A percentile compares a stretch with the other conserved stretches of the same genome.
Evolutionary conservation across 106 monocot species (phyloP).

Genomic region (Apostasia shenzhenica): DNA sequence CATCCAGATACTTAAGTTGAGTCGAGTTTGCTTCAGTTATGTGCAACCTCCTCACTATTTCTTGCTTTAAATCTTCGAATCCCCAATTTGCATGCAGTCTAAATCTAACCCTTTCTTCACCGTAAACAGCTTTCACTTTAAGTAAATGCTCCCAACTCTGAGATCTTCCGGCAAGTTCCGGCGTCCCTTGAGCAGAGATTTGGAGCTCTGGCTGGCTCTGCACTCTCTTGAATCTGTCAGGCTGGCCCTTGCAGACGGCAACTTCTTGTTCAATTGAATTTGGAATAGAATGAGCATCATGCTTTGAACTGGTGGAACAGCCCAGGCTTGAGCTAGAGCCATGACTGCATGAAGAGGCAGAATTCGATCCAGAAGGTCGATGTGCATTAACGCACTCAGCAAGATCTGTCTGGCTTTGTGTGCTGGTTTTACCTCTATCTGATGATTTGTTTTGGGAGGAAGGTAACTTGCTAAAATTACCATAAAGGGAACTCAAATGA

Average conservation of each 20-base stretch:
- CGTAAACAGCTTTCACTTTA: conserved; percentile 54
- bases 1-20: conserved; percentile 76
- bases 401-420: conserved; percentile 8
- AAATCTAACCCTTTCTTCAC: conserved; percentile 64
- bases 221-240: conserved; percentile 5
- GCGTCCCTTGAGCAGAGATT: conserved; percentile 12
- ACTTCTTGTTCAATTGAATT: conserved; percentile 28
- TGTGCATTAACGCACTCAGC: conserved; percentile 15
- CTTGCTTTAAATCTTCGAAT: conserved; percentile 47
- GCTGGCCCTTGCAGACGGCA: conserved; percentile 14
- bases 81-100: conserved; percentile 49
- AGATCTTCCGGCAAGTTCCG: background rate
- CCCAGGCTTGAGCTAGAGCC: conserved; percentile 48
- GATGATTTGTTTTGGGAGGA: conserved; percentile 16
- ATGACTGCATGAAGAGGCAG: conserved; percentile 32
- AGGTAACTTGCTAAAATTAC: conserved; percentile 31
- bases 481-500: conserved; percentile 54
- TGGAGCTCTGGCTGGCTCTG: conserved; percentile 7
- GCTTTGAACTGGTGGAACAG: conserved; percentile 27
- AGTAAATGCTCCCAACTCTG: conserved; percentile 7
- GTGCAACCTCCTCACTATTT: conserved; percentile 39
- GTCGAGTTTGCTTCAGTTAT: conserved; percentile 20
- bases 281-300: background rate
- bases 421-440: conserved; percentile 2
- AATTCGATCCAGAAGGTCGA: conserved; percentile 27